These are phyloP conservation scores for Fusarium avenaceum DNA, from an alignment of 2,329 filamentous ascomycete species.

Conservation along the genomic window DNA sequence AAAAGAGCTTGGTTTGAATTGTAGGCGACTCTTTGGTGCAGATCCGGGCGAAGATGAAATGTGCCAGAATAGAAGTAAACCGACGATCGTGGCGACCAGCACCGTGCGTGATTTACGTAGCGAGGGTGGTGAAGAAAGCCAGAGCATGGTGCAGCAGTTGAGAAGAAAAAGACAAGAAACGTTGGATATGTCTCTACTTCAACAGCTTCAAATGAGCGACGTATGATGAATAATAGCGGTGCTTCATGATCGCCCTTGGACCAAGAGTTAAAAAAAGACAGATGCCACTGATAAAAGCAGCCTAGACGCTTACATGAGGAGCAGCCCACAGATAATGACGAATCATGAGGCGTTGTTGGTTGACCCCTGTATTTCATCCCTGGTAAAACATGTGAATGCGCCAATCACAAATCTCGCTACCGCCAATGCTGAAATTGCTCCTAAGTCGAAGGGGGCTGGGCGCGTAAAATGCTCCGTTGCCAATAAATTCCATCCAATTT, in stretches of 20 bases:
- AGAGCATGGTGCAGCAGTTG: conserved; percentile 8
- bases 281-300: background rate
- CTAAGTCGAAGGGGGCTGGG: background rate
- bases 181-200: background rate
- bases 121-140: background rate
- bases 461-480: background rate
- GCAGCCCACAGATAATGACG: background rate
- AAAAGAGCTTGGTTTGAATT: conserved; percentile 48
- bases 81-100: conserved; percentile 14
- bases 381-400: background rate
- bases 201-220: background rate
- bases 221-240: background rate
- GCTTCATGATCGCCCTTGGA: background rate
- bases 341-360: background rate
- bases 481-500: no score
- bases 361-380: conserved; percentile 4
- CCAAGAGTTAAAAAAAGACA: conserved; percentile 2
- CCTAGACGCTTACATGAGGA: background rate
- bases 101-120: background rate
- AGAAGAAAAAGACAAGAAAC: background rate
- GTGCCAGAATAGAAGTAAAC: conserved; percentile 15
- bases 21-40: conserved; percentile 6
- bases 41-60: conserved; percentile 11
- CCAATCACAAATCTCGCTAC: background rate
- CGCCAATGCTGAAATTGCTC: background rate